A percentile compares a stretch with the other conserved stretches of the same genome.
phyloP scores from a whole-genome alignment of 176 grass and related monocot genomes.

The Chrysopogon serrulatus region DNA sequence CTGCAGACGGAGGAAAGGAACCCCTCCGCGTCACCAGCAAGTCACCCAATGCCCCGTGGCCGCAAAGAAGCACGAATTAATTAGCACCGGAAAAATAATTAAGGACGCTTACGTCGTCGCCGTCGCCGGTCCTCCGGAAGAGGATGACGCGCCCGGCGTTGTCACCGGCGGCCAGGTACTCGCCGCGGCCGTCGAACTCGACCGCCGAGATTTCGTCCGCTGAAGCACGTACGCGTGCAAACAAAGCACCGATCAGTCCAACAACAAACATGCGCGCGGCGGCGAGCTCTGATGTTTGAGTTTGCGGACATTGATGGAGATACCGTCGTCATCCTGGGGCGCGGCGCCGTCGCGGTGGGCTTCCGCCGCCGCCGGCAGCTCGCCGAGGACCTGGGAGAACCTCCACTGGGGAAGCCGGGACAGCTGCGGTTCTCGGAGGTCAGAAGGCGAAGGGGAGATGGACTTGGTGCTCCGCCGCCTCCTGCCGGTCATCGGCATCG shows the following conservation, averaged over 20 bases:
- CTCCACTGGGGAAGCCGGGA: slow-evolving; percentile 34
- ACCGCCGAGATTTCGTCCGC: slow-evolving; percentile 35
- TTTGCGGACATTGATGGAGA: background rate
- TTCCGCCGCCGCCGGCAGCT: slow-evolving; percentile 19
- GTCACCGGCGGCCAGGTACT: slow-evolving; percentile 44
- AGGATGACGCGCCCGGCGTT: slow-evolving; percentile 46
- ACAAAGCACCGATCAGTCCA: background rate
- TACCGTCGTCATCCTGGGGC: background rate
- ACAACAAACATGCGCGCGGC: background rate
- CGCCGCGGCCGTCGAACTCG: slow-evolving; percentile 40
- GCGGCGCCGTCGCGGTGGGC: background rate
- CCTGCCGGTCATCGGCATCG: slow-evolving; percentile 19
- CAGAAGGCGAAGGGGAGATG: slow-evolving; percentile 10
- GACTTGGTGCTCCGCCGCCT: slow-evolving; percentile 9
- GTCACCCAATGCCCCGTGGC: background rate
- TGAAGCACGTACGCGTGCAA: background rate
- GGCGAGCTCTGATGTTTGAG: background rate
- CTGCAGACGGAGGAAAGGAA: background rate
- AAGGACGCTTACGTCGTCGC: slow-evolving; percentile 7
- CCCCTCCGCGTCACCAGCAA: background rate
- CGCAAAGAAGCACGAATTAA: background rate
- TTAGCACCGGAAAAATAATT: background rate
- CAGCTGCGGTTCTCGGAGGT: background rate
- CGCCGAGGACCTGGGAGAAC: slow-evolving; percentile 59
- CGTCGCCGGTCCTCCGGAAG: slow-evolving; percentile 14